Evolutionary conservation across 768 basidiomycete species (phyloP).

Genomic region (Fistulinella prunicolor): DNA sequence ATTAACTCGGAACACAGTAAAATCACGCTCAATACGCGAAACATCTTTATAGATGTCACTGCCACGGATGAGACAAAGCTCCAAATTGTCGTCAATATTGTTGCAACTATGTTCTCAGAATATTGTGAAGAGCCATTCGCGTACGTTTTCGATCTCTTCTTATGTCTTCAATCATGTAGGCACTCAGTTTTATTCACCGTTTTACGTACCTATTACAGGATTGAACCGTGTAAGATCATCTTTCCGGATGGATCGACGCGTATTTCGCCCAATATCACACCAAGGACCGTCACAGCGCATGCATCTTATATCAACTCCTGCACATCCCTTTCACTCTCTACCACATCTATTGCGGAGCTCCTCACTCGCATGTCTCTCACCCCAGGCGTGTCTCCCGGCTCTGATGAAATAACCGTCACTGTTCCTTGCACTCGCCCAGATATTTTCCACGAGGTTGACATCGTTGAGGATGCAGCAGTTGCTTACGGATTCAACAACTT

Average conservation of each 20-base stretch:
- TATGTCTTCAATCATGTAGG: background rate
- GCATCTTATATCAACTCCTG: conserved; percentile 95
- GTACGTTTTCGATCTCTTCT: conserved; percentile 44
- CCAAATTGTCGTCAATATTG: conserved; percentile 91
- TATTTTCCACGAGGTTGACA: conserved; percentile 96
- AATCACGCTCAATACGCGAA: conserved; percentile 89
- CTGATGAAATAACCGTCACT: conserved; percentile 69
- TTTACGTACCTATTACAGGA: conserved; percentile 42
- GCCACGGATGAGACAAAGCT: conserved; percentile 97
- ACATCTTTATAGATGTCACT: conserved; percentile 96
- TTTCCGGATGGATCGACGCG: conserved; percentile 71
- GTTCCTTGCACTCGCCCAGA: conserved; percentile 97
- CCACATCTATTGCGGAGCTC: conserved; percentile 64
- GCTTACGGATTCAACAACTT: conserved; percentile 98
- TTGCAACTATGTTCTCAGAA: conserved; percentile 97
- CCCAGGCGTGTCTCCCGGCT: conserved; percentile 41
- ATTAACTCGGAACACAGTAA: conserved; percentile 98
- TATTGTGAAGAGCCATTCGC: conserved; percentile 91
- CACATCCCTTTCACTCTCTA: conserved; percentile 74
- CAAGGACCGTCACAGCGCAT: conserved; percentile 67
- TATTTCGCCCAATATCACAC: conserved; percentile 80
- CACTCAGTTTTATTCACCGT: background rate
- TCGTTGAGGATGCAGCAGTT: conserved; percentile 97
- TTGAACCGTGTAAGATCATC: conserved; percentile 89
- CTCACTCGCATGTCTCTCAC: conserved; percentile 83